Percentiles rank a stretch among this genome's conserved stretches.
phyloP scores from a whole-genome alignment of 352 stramenopile species.

The Globisporangium yorkense region DNA sequence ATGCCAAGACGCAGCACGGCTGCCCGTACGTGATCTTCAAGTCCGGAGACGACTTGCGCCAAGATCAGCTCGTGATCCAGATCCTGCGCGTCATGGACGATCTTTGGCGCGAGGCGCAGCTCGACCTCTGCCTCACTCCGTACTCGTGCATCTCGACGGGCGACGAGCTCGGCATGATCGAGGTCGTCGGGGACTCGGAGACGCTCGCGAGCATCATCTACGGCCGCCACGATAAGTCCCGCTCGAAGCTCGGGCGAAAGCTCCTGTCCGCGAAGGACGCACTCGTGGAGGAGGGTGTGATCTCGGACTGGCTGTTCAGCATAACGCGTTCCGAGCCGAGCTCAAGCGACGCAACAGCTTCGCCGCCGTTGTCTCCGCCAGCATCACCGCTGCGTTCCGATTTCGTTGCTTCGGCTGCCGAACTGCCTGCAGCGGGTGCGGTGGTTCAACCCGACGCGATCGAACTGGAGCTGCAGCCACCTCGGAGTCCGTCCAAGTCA shows the following conservation, averaged over 20 bases:
- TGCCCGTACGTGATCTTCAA: conserved; percentile 89
- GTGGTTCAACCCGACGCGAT: not conserved
- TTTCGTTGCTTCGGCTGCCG: too few species aligned
- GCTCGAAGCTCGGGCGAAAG: conserved; percentile 59
- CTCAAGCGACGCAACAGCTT: conserved; percentile 1
- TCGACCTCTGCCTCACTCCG: conserved; percentile 82
- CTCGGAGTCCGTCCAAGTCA: not conserved
- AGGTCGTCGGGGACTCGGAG: conserved; percentile 84
- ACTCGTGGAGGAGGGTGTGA: conserved; percentile 45
- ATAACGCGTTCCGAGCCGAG: not conserved
- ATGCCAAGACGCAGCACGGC: conserved; percentile 51
- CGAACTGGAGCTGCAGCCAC: not conserved
- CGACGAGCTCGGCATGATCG: conserved; percentile 84
- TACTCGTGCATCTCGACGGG: conserved; percentile 89
- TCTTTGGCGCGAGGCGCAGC: conserved; percentile 76
- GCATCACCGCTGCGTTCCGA: not conserved
- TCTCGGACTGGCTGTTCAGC: conserved; percentile 70
- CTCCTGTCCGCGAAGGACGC: conserved; percentile 65
- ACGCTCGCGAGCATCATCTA: conserved; percentile 88
- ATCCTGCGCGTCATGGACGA: conserved; percentile 90
- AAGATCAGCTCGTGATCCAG: conserved; percentile 92
- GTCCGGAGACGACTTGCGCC: conserved; percentile 88
- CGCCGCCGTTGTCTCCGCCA: conserved; percentile 2
- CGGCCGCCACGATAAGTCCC: conserved; percentile 50
- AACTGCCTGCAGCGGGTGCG: not conserved